Evolutionary conservation across 768 basidiomycete genomes (phyloP).

Genomic region (Fomitopsis serialis): DNA sequence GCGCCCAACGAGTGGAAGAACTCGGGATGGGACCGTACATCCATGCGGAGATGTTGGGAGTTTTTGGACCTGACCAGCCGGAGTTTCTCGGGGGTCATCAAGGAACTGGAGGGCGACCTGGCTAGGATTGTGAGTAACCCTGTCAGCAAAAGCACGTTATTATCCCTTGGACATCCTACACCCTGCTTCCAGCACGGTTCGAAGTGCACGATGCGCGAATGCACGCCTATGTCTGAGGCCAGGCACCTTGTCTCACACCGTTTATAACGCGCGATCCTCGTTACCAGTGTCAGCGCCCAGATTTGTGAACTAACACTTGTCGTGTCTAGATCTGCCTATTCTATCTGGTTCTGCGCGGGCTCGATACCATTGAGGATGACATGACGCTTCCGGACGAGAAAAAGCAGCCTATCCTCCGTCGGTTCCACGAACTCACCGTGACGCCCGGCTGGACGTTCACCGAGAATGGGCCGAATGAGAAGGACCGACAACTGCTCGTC

Average conservation of each 20-base stretch:
- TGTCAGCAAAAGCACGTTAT: not conserved
- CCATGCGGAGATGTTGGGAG: slow-evolving; percentile 89
- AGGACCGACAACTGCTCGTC: slow-evolving; percentile 79
- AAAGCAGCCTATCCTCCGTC: slow-evolving; percentile 82
- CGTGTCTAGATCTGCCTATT: slow-evolving; percentile 78
- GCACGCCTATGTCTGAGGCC: too few relatives aligned
- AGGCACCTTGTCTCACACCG: too few relatives aligned
- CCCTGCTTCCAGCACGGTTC: too few relatives aligned
- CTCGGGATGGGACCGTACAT: slow-evolving; percentile 80
- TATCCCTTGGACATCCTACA: too few relatives aligned
- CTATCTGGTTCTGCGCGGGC: slow-evolving; percentile 87
- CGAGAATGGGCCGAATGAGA: slow-evolving; percentile 80
- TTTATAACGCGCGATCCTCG: too few relatives aligned
- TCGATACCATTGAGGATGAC: slow-evolving; percentile 99
- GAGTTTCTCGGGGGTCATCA: slow-evolving; percentile 90
- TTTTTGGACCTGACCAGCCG: slow-evolving; percentile 86
- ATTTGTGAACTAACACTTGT: not conserved
- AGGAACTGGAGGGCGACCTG: slow-evolving; percentile 92
- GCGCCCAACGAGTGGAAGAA: slow-evolving; percentile 64
- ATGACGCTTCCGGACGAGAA: slow-evolving; percentile 86
- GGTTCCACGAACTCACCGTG: slow-evolving; percentile 75
- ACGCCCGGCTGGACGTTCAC: slow-evolving; percentile 85
- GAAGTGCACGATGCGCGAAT: too few relatives aligned
- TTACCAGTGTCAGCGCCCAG: too few relatives aligned
- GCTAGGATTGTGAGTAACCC: slow-evolving; percentile 73